These are phyloP conservation scores for Xylaria longipes DNA, from an alignment of 495 filamentous ascomycete genomes.

Conservation along the genomic window DNA sequence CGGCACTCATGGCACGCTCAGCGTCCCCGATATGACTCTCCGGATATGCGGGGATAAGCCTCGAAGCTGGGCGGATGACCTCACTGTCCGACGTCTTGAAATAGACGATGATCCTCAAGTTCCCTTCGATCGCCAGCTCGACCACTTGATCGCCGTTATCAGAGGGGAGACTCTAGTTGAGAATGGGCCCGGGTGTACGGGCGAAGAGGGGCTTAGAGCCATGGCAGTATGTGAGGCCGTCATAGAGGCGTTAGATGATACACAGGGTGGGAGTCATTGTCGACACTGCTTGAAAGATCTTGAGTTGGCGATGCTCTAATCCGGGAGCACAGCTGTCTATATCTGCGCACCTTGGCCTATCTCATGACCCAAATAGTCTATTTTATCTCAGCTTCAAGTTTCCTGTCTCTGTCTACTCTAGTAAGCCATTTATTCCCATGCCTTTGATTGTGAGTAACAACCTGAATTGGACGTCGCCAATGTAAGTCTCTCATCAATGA, in stretches of 20 bases:
- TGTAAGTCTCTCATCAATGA: neutral
- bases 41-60: conserved; percentile 54
- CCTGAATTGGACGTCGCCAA: neutral
- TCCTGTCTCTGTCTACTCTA: neutral
- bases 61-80: conserved; percentile 42
- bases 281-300: conserved; percentile 21
- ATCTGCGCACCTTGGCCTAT: neutral
- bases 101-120: conserved; percentile 42
- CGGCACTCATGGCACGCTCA: conserved; percentile 59
- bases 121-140: conserved; percentile 63
- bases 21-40: conserved; percentile 61
- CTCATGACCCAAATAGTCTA: neutral
- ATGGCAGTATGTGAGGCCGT: conserved; percentile 54
- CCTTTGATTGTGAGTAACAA: neutral
- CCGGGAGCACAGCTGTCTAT: neutral
- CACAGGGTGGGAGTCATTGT: conserved; percentile 2
- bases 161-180: conserved; percentile 39
- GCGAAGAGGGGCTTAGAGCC: conserved; percentile 51
- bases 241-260: conserved; percentile 44
- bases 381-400: no score
- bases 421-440: neutral
- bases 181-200: conserved; percentile 47
- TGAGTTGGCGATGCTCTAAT: neutral
- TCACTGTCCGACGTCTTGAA: conserved; percentile 41
- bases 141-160: conserved; percentile 62